Conservation (phyloP, 1,284 basidiomycete species). For the Peniophora sp. region DNA sequence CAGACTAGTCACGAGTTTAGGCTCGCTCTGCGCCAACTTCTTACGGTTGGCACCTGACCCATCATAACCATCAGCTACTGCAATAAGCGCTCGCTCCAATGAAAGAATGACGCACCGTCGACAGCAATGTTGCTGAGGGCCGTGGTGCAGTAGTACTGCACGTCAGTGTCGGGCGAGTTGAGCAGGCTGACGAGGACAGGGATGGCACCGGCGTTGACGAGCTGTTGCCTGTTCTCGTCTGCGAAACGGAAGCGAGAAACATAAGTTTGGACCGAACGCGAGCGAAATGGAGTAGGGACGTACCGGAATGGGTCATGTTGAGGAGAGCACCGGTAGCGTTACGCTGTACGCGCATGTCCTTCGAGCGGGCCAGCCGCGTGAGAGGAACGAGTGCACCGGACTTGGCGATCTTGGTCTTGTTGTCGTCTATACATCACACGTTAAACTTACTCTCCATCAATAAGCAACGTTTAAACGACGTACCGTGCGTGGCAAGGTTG, state of each 20-base stretch:
- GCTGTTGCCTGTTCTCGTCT: constrained; percentile 98
- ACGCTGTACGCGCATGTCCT: constrained; percentile 98
- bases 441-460: neutral
- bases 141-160: constrained; percentile 99
- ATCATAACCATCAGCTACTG: neutral
- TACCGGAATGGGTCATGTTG: constrained; percentile 99
- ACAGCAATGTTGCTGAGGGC: constrained; percentile 98
- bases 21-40: constrained; percentile 92
- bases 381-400: constrained; percentile 96
- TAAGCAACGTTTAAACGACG: constrained; percentile 18
- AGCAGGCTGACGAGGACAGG: constrained; percentile 94
- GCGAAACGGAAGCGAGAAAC: constrained; percentile 7
- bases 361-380: constrained; percentile 92
- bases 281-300: constrained; percentile 16
- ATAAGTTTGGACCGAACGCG: constrained; percentile 1
- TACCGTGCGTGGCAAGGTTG: constrained; percentile 96
- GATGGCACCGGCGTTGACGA: constrained; percentile 97
- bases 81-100: constrained; percentile 1
- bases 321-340: constrained; percentile 97
- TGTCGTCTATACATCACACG: constrained; percentile 65
- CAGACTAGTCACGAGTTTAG: constrained; percentile 90
- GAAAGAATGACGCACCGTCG: constrained; percentile 51
- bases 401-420: constrained; percentile 99
- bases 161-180: constrained; percentile 97
- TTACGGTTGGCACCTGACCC: constrained; percentile 77